Evolutionary conservation across 2,329 filamentous ascomycete species (phyloP).

Genomic region (Paracorniculantispora psalliotae): DNA sequence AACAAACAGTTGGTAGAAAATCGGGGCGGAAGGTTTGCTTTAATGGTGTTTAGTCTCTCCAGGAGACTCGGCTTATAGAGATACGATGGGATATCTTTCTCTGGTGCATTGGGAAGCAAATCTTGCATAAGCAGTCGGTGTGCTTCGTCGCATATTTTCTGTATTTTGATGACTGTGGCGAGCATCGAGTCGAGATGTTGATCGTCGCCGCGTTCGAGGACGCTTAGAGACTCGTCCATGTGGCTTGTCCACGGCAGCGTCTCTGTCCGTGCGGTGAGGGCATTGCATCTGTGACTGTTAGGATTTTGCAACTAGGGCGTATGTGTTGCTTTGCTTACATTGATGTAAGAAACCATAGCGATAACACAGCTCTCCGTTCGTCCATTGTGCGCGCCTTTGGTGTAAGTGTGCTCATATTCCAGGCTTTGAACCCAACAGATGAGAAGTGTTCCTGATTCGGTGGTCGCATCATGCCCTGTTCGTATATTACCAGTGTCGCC

Average conservation of each 20-base stretch:
- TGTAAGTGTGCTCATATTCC: conserved; percentile 24
- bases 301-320: conserved; percentile 13
- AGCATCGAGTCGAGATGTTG: conserved; percentile 46
- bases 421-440: conserved; percentile 32
- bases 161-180: conserved; percentile 29
- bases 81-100: conserved; percentile 25
- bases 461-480: conserved; percentile 40
- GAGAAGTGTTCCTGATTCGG: conserved; percentile 32
- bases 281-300: conserved; percentile 26
- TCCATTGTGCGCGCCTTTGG: conserved; percentile 39
- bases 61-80: conserved; percentile 29
- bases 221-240: conserved; percentile 51
- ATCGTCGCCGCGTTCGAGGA: conserved; percentile 42
- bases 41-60: conserved; percentile 23
- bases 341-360: conserved; percentile 39
- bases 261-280: conserved; percentile 43
- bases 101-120: conserved; percentile 22
- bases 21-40: conserved; percentile 15
- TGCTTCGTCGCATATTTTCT: conserved; percentile 37
- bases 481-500: conserved; percentile 38
- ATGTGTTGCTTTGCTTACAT: conserved; percentile 23
- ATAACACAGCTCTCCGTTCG: conserved; percentile 44
- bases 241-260: conserved; percentile 52
- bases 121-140: conserved; percentile 28
- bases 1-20: conserved; percentile 26